Evolutionary conservation across 192 early-diverging fungal genomes (phyloP).

Genomic region (Linnemannia schmuckeri): DNA sequence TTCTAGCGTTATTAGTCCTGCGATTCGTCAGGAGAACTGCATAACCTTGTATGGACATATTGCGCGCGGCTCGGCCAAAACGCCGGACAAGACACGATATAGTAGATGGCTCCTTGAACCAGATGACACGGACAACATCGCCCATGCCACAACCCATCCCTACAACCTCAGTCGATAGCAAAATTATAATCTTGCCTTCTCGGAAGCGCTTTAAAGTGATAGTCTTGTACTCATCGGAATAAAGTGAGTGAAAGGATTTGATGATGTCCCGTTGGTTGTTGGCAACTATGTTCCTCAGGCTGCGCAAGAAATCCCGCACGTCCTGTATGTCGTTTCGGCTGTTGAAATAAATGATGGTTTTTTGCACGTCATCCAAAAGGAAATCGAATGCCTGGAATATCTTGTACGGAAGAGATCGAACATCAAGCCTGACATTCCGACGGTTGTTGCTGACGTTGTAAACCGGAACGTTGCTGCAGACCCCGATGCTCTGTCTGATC

Average conservation of each 20-base stretch:
- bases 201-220: not conserved
- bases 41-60: not conserved
- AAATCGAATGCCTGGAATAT: slow-evolving; percentile 8
- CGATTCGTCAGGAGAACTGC: not conserved
- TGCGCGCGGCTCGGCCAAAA: slow-evolving; percentile 16
- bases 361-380: not conserved
- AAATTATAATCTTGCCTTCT: not conserved
- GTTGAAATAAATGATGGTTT: slow-evolving; percentile 26
- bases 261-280: not conserved
- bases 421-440: slow-evolving; percentile 10
- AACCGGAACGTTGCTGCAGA: not conserved
- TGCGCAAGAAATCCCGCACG: not conserved
- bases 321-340: not conserved
- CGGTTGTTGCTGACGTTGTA: slow-evolving; percentile 13
- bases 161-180: slow-evolving; percentile 20
- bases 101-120: not conserved
- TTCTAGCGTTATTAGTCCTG: too few species aligned
- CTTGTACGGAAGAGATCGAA: not conserved
- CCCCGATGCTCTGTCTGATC: not conserved
- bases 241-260: not conserved
- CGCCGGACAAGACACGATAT: slow-evolving; percentile 8
- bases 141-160: slow-evolving; percentile 29
- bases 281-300: not conserved
- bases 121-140: slow-evolving; percentile 19
- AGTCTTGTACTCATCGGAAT: slow-evolving; percentile 18